phyloP scores from a whole-genome alignment of 2,329 filamentous ascomycete species.

The Drechslerella coelobrocha region DNA sequence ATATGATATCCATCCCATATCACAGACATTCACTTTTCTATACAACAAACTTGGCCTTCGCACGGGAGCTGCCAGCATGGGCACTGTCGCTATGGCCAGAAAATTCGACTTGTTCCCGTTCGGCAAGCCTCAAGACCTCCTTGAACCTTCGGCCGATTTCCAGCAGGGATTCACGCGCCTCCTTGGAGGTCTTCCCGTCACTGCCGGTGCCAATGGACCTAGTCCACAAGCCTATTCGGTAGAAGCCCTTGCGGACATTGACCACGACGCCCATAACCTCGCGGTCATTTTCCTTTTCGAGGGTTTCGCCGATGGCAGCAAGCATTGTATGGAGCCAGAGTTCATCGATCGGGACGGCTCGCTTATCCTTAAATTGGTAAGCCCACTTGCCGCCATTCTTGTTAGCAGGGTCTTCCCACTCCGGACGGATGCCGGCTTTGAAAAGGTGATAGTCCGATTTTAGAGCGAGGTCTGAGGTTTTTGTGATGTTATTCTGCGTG shows the following conservation, averaged over 20 bases:
- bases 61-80: conserved; percentile 88
- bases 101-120: conserved; percentile 84
- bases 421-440: conserved; percentile 94
- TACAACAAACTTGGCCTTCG: conserved; percentile 90
- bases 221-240: conserved; percentile 96
- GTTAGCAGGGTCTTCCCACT: conserved; percentile 98
- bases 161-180: conserved; percentile 83
- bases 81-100: conserved; percentile 95
- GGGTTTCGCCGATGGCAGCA: conserved; percentile 93
- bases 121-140: conserved; percentile 80
- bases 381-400: conserved; percentile 99
- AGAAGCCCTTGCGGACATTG: conserved; percentile 98
- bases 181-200: conserved; percentile 78
- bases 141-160: conserved; percentile 91
- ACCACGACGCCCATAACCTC: conserved; percentile 99
- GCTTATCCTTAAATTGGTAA: conserved; percentile 97
- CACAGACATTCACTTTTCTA: conserved; percentile 62
- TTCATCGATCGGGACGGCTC: conserved; percentile 86
- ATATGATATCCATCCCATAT: conserved; percentile 4
- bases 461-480: conserved; percentile 90
- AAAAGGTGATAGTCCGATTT: conserved; percentile 99
- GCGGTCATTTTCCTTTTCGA: conserved; percentile 87
- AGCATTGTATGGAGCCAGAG: conserved; percentile 98
- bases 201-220: conserved; percentile 84
- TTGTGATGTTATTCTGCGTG: conserved; percentile 98